Base-by-base conservation (phyloP, 352 stramenopile species). In the Achlya hypogyna region DNA sequence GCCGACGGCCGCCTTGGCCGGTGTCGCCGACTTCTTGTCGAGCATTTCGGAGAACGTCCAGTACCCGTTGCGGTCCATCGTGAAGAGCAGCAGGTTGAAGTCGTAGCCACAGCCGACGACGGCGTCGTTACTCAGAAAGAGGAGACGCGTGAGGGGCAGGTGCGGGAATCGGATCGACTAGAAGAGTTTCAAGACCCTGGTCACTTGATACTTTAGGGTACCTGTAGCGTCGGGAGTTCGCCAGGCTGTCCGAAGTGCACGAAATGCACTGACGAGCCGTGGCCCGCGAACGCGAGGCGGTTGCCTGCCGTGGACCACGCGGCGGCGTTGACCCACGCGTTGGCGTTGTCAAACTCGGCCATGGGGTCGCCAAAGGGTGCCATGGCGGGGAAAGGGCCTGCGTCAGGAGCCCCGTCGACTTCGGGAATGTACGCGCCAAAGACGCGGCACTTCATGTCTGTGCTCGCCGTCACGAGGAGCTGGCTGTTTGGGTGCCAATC, bases 401-500 rank as follows among this genome's bases (percentile, higher is more conserved):
- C 74, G 68, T 93, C 74, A 0, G 80, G 74, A n/a, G 73, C 59
- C 16, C 73, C 74, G 56, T 97, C 91, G n/a, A 97, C 75, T 28
- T 94, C 84, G 14, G 75, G 74, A 23, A 96, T 78, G 72, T 91
- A 89, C 16, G 91, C 93, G 29, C 81, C 93, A 75, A 97, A 95
- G 45, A 98, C 87, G 59, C 93, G 88, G 75, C 89, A 97, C 73
- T 97, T 96, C 65, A 97, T 91, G 65, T 98, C 93, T 27, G 87
- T 95, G 73, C 83, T 95, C 47, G 78, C 89, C 2, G 93, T 98
- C 49, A 92, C 90, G 2, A 98, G 74, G 31, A 98, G 64, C 58
- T 97, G 90, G 65, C 78, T 91, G 81, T 97, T 97, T 22, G 90
- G 90, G 75, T 98, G 92, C 92, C 92, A 98, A 62, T 85, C 88